A percentile compares a stretch with the other conserved stretches of the same genome.
Conservation (phyloP, 1,284 basidiomycete genomes). For the Sphaerobolus stellatus region DNA sequence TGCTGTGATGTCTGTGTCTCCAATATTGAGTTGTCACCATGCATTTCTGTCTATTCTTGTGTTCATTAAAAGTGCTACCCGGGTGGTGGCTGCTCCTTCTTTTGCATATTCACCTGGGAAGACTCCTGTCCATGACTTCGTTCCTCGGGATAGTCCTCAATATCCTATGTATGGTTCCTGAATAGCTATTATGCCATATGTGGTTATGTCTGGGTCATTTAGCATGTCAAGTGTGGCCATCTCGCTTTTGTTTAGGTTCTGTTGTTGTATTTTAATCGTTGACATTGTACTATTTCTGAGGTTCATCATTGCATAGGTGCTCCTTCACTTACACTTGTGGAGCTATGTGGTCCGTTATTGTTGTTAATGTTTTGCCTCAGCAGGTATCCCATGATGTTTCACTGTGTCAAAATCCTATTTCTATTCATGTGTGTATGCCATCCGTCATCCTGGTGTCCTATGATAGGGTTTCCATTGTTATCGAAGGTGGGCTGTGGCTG, state of each 20-base stretch:
- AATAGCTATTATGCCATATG: neutral
- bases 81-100: neutral
- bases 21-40: neutral
- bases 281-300: neutral
- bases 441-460: too few relatives aligned
- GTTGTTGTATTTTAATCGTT: neutral
- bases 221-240: neutral
- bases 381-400: neutral
- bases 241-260: neutral
- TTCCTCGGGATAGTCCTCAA: neutral
- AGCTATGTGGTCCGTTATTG: neutral
- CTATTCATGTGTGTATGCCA: neutral
- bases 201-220: neutral
- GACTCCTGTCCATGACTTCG: neutral
- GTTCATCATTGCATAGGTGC: neutral
- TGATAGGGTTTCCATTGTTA: neutral
- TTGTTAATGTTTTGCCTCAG: neutral
- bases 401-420: neutral
- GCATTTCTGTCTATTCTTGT: neutral
- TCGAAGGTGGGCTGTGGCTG: neutral
- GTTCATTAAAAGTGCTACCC: neutral
- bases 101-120: neutral
- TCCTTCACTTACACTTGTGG: neutral
- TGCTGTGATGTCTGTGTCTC: neutral
- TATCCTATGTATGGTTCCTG: neutral